Evolutionary conservation across 164 flowering plant species (phyloP).

Genomic region (Malania oleifera): DNA sequence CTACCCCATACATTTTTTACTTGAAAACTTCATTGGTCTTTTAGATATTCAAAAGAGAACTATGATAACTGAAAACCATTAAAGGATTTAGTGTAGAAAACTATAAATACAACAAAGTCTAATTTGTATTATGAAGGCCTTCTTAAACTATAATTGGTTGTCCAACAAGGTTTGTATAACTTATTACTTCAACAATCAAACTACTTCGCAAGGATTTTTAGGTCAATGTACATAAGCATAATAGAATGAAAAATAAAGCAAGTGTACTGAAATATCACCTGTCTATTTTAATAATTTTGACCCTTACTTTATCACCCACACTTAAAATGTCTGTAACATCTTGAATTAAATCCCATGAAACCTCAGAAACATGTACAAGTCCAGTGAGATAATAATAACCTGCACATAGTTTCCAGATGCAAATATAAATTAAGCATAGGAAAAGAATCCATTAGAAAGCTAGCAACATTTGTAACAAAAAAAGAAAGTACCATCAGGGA

Average conservation of each 20-base stretch:
- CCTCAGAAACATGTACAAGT: constrained; percentile 86
- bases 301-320: constrained; percentile 75
- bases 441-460: background rate
- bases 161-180: no score
- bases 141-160: no score
- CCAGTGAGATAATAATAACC: constrained; percentile 85
- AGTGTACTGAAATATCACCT: constrained; percentile 38
- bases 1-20: no score
- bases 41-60: no score
- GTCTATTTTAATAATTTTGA: constrained; percentile 61
- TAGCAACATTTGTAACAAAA: background rate
- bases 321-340: constrained; percentile 71
- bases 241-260: background rate
- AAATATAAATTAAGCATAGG: background rate
- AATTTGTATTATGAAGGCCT: no score
- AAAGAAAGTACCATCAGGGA: constrained; percentile 66
- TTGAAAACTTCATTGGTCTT: no score
- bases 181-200: no score
- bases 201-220: background rate
- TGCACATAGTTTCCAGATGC: constrained; percentile 27
- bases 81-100: no score
- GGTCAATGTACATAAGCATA: background rate
- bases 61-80: no score
- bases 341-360: constrained; percentile 94
- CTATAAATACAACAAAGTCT: no score